Base-by-base conservation (phyloP, 352 stramenopile genomes). In the Globisporangium splendens region DNA sequence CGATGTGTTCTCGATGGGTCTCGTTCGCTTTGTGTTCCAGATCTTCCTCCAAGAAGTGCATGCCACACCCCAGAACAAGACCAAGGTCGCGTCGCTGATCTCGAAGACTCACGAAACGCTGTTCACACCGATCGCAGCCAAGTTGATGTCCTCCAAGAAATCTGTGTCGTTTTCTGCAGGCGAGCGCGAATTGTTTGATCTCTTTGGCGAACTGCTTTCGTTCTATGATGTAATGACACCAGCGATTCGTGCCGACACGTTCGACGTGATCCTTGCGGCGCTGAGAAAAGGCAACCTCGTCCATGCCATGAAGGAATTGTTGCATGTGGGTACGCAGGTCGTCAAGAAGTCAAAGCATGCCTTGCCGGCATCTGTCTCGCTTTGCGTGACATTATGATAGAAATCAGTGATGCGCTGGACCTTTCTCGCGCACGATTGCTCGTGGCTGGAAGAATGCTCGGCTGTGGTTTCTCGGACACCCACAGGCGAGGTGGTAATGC, bases 11-110 rank as follows among this genome's bases (percentile, higher is more conserved):
- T 64, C 59, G 52, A 63, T 93, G 28, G 67, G 69, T 1, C 60
- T 93, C 56, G 78, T 77, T 21, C 86, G 86, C 7, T 73, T 87
- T n/a, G 51, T 94, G 7, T 88, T 93, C 58, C 77, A 83, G 48
- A 68, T 77, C 18, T 95, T 93, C 28, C 52, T 89, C 1, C 79
- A 93, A 56, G 84, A 95, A 65, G 72, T 95, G 52, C 80, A 93
- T 48, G 84, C 93, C 53, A 85, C 79, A 22, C 79, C 82, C 38
- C 73, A 91, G 59, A 91, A 87, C 53, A 84, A 81, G 20, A 60
- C 50, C 1, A 91, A 88, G 58, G 63, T 95, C 8, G 53, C 75
- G 18, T 54, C 63, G 4, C 66, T 91, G 35, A 70, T 88, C 8
- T 60, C 46, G 1, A 61, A 75, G 41, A 90, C 82, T 11, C 69